Conservation (phyloP, 2,329 filamentous ascomycete species). For the Claviceps fusiformis region DNA sequence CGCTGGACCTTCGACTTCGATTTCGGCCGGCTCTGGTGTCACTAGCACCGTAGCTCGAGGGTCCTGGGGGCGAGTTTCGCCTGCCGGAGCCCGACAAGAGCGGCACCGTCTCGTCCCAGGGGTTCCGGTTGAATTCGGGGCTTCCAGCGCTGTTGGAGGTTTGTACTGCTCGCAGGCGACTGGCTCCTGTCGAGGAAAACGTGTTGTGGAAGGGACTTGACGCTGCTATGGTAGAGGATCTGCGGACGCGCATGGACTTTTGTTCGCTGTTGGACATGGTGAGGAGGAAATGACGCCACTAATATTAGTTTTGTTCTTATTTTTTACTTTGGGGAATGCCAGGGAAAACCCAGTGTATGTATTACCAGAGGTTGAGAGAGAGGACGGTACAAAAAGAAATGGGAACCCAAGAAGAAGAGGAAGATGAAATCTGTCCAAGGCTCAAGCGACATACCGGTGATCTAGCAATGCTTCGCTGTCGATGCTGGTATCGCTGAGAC, state of each 20-base stretch:
- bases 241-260: constrained; percentile 48
- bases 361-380: background rate
- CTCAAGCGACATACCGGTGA: constrained; percentile 47
- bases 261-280: constrained; percentile 40
- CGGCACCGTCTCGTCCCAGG: constrained; percentile 38
- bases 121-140: constrained; percentile 27
- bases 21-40: constrained; percentile 22
- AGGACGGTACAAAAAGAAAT: background rate
- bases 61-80: constrained; percentile 10
- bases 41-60: constrained; percentile 28
- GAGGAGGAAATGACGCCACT: background rate
- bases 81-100: constrained; percentile 31
- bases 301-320: background rate
- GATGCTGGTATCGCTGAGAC: constrained; percentile 70
- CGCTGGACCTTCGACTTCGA: constrained; percentile 34
- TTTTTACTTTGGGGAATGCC: background rate
- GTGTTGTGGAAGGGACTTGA: constrained; percentile 22
- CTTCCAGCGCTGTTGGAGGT: constrained; percentile 31
- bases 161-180: constrained; percentile 22
- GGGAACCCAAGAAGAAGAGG: background rate
- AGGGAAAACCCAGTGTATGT: background rate
- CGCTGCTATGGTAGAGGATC: constrained; percentile 35
- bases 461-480: constrained; percentile 82
- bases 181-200: constrained; percentile 16
- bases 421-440: background rate